Percentiles rank a stretch among this genome's conserved stretches.
phyloP scores from a whole-genome alignment of 257 asterid species.

The Ballota nigra region DNA sequence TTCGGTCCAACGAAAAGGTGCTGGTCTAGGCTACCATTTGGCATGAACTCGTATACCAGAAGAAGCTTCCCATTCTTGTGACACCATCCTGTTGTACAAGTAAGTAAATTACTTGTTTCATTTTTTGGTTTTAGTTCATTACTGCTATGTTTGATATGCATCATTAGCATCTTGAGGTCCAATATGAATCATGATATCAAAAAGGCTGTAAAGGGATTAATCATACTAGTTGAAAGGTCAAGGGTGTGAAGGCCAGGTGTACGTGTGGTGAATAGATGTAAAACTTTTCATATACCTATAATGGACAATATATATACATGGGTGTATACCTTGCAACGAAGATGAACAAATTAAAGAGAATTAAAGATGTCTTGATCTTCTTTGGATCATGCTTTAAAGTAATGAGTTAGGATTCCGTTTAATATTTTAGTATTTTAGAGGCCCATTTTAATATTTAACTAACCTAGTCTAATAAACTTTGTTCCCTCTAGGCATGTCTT shows the following conservation, averaged over 20 bases:
- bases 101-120: not conserved
- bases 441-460: not conserved
- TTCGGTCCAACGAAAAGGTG: not conserved
- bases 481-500: too few relatives aligned
- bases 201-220: not conserved
- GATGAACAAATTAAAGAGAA: not conserved
- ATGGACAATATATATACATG: too few relatives aligned
- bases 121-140: too few relatives aligned
- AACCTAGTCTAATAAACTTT: too few relatives aligned
- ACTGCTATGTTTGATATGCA: too few relatives aligned
- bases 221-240: not conserved
- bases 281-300: not conserved
- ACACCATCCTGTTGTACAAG: not conserved
- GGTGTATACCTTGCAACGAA: not conserved
- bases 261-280: not conserved
- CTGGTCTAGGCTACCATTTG: not conserved
- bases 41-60: not conserved
- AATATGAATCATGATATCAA: too few relatives aligned
- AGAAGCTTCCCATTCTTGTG: conserved; percentile 2
- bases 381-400: not conserved
- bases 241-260: not conserved
- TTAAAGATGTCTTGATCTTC: not conserved
- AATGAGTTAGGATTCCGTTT: not conserved
- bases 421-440: not conserved
- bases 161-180: too few relatives aligned